Conservation (phyloP, 2,329 filamentous ascomycete species). For the Phaeosphaeria sp. region DNA sequence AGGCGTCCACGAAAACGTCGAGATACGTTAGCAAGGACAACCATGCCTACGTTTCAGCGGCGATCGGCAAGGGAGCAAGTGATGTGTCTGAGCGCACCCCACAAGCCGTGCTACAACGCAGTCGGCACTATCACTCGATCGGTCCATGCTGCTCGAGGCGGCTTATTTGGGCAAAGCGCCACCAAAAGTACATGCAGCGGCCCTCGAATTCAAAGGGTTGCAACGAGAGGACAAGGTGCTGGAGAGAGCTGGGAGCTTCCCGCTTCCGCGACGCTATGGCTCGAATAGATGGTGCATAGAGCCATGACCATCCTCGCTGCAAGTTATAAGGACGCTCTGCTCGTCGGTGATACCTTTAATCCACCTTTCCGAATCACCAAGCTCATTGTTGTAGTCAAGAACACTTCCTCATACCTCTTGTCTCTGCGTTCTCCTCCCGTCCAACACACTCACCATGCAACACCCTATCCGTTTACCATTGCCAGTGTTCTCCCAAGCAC, state of each 20-base stretch:
- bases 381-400: neutral
- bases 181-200: conserved; percentile 4
- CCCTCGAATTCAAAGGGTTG: conserved; percentile 7
- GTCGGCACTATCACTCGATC: neutral
- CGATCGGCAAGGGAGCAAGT: conserved; percentile 16
- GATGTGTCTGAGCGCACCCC: neutral
- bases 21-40: conserved; percentile 12
- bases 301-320: neutral
- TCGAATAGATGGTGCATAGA: conserved; percentile 5
- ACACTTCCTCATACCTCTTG: neutral
- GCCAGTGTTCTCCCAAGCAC: neutral
- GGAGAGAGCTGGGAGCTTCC: neutral
- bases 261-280: conserved; percentile 11
- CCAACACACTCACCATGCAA: neutral
- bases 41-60: conserved; percentile 20
- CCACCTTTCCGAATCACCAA: neutral
- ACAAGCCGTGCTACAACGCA: conserved; percentile 1
- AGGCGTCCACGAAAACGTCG: conserved; percentile 12
- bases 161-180: neutral
- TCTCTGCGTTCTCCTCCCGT: neutral
- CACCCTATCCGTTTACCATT: neutral
- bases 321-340: conserved; percentile 4
- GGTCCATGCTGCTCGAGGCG: neutral
- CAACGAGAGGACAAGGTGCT: neutral
- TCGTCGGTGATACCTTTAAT: neutral